Conservation (phyloP, 2,329 filamentous ascomycete species). For the Tolypocladium tropicale region DNA sequence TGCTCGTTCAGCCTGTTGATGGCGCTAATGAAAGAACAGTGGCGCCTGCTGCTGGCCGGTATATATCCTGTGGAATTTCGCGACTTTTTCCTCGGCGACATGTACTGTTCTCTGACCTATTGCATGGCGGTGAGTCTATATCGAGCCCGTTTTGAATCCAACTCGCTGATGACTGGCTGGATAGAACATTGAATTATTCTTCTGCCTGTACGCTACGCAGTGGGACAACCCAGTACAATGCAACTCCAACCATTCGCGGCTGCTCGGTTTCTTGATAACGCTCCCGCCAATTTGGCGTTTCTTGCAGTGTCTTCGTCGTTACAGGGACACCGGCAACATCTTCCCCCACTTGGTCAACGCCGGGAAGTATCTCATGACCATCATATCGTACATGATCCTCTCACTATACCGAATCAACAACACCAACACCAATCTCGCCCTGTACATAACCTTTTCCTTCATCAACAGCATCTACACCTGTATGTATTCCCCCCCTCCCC, state of each 20-base stretch:
- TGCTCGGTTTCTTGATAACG: slow-evolving; percentile 75
- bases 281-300: slow-evolving; percentile 85
- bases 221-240: slow-evolving; percentile 70
- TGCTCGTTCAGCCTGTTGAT: neutral
- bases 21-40: slow-evolving; percentile 37
- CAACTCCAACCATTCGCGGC: slow-evolving; percentile 74
- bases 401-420: slow-evolving; percentile 74
- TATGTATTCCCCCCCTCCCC: slow-evolving; percentile 27
- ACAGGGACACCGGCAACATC: slow-evolving; percentile 71
- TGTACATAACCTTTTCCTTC: slow-evolving; percentile 73
- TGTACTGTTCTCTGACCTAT: slow-evolving; percentile 94
- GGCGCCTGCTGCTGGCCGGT: slow-evolving; percentile 75
- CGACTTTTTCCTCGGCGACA: slow-evolving; percentile 95
- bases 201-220: slow-evolving; percentile 75
- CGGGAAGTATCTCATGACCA: slow-evolving; percentile 82
- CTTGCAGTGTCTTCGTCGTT: slow-evolving; percentile 83
- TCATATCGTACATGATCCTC: slow-evolving; percentile 66
- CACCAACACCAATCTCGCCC: slow-evolving; percentile 43
- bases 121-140: slow-evolving; percentile 62
- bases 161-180: neutral
- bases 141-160: neutral
- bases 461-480: slow-evolving; percentile 77
- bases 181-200: slow-evolving; percentile 85
- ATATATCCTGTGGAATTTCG: slow-evolving; percentile 91
- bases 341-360: slow-evolving; percentile 92